Evolutionary conservation across 495 filamentous ascomycete species (phyloP), one percentile per base, ranked within the genome.

Genomic region (Coniosporium apollinis): DNA sequence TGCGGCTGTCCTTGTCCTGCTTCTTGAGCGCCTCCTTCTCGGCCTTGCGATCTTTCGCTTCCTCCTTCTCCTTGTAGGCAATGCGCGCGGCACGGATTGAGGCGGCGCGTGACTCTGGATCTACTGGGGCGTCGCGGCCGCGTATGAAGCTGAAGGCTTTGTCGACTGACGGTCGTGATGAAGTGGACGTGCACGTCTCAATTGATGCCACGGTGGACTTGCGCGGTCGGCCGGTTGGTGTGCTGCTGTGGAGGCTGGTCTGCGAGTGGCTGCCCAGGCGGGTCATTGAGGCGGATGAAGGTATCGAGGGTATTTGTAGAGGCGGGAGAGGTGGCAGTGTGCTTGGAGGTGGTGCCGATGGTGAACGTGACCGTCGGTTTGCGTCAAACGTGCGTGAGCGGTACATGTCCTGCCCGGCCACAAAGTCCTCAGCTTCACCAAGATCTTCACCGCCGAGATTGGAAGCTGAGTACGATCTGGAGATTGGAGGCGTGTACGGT

Each of bases 61-160:
- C 67, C 46, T 74, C 67, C 40, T 67, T 67, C 37, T 74, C 66
- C 35, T 64, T 54, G 43, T 72, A 74, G 3, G 69, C 68, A 19
- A 46, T 43, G 3, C 26, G 14, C 4, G 36, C 39, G 63, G 62
- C 9, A 39, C 65, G 64, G 4, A 73, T 60, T 7, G 61, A 62
- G 15, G 66, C 67, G 36, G 67, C 67, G 34, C 67, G 60, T 11
- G 60, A 61, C 13, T 62, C 47, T 4, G 69, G 61, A 40, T 73
- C 66, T 50, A 61, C 39, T 39, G 60, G 45, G 51, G 67, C 47
- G 39, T 66, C 47, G 47, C 61, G 47, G 24, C 54, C 54, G 7
- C 61, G 54, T n/a, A 56, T 50, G 38, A 53, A 49, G 29, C 66
- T 60, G 36, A 73, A 71, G 15, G 66, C 59, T 37, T 61, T 66